Conservation (phyloP, 2,329 filamentous ascomycete genomes). For the Calonectria henricotiae region DNA sequence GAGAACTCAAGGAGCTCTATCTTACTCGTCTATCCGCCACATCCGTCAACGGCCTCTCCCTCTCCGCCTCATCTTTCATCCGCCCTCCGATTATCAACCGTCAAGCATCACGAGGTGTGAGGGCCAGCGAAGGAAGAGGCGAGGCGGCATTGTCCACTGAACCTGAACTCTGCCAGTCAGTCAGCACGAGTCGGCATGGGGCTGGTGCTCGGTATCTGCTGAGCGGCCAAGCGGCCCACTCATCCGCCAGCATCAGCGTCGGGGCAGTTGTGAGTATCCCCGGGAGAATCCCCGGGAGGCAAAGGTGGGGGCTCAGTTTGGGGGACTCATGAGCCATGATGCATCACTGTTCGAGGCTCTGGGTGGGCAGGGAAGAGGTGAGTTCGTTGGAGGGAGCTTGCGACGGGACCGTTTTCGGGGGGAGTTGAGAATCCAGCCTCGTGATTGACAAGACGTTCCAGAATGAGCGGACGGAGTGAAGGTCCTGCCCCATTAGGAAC, state of each 20-base stretch:
- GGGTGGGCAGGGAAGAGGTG: constrained; percentile 4
- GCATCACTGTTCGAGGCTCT: constrained; percentile 14
- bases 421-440: constrained; percentile 35
- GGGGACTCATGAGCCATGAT: constrained; percentile 32
- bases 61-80: constrained; percentile 35
- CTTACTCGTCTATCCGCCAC: constrained; percentile 30
- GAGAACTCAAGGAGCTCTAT: constrained; percentile 23
- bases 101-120: constrained; percentile 47
- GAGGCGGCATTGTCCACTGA: constrained; percentile 41
- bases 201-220: constrained; percentile 47
- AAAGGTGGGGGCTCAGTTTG: constrained; percentile 35
- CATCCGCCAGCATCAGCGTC: constrained; percentile 46
- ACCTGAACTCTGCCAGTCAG: constrained; percentile 40
- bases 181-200: constrained; percentile 51
- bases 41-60: constrained; percentile 38
- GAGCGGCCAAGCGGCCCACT: constrained; percentile 49
- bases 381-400: constrained; percentile 36
- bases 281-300: constrained; percentile 41
- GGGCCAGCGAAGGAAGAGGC: constrained; percentile 43
- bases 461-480: constrained; percentile 41
- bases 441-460: constrained; percentile 49
- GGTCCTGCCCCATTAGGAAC: constrained; percentile 36
- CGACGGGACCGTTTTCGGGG: constrained; percentile 45
- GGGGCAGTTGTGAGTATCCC: constrained; percentile 38
- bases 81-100: constrained; percentile 36